Conservation (phyloP, 2,329 filamentous ascomycete genomes). For the Aschersonia sp. region DNA sequence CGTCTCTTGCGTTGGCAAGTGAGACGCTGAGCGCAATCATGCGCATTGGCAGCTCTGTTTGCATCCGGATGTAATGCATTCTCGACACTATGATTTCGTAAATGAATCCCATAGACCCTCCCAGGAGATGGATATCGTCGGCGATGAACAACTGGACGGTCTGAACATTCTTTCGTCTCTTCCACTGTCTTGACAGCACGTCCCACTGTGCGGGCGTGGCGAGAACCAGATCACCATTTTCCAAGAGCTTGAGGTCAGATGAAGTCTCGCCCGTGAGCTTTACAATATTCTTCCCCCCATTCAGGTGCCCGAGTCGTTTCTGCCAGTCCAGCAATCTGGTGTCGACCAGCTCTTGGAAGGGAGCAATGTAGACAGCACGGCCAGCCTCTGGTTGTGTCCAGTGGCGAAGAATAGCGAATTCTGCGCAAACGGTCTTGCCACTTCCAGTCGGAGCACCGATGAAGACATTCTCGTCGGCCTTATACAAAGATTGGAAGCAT, state of each 20-base stretch:
- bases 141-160: constrained; percentile 83
- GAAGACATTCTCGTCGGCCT: constrained; percentile 85
- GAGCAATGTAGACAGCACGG: constrained; percentile 80
- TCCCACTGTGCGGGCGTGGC: constrained; percentile 95
- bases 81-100: constrained; percentile 97
- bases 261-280: constrained; percentile 91
- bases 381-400: constrained; percentile 51
- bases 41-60: constrained; percentile 71
- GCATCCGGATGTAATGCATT: constrained; percentile 89
- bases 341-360: constrained; percentile 87
- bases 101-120: constrained; percentile 70
- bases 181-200: constrained; percentile 89
- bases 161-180: constrained; percentile 88
- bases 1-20: constrained; percentile 79
- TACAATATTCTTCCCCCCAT: constrained; percentile 76
- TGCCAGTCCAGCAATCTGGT: constrained; percentile 73
- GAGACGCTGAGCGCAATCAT: constrained; percentile 87
- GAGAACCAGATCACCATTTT: constrained; percentile 75
- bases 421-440: constrained; percentile 92
- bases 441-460: constrained; percentile 86
- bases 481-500: constrained; percentile 85
- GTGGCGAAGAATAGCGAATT: constrained; percentile 80
- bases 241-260: constrained; percentile 76
- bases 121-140: constrained; percentile 88
- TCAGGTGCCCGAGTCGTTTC: constrained; percentile 54